Conservation (phyloP, 495 filamentous ascomycete species). For the Podospora didyma region DNA sequence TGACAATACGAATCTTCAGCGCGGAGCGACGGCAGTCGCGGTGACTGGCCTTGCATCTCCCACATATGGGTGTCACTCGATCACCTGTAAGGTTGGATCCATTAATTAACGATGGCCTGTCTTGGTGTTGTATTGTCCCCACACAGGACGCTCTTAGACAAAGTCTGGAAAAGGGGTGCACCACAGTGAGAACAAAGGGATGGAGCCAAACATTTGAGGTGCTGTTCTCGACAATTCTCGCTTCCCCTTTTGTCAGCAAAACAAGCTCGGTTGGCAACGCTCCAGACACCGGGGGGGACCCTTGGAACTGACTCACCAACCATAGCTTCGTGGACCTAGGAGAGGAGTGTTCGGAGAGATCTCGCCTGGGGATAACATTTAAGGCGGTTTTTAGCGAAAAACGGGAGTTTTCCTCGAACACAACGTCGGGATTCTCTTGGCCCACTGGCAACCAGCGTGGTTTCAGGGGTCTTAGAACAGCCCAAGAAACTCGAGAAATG, state of each 20-base stretch:
- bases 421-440: no score
- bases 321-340: conserved; percentile 12
- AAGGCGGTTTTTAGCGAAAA: no score
- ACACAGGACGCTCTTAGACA: not conserved
- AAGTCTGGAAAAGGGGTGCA: not conserved
- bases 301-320: conserved; percentile 23
- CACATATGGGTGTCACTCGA: conserved; percentile 38
- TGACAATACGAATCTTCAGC: conserved; percentile 27
- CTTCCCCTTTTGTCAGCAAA: conserved; percentile 20
- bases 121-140: not conserved
- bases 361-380: no score
- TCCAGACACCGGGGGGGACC: not conserved
- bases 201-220: conserved; percentile 39
- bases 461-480: no score
- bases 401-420: no score
- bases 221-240: conserved; percentile 42
- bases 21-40: conserved; percentile 20
- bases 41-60: conserved; percentile 27
- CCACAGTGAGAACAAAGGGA: not conserved
- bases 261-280: not conserved
- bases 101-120: not conserved
- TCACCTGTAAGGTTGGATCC: conserved; percentile 36
- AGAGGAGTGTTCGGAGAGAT: no score
- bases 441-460: no score
- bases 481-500: no score